Evolutionary conservation across 2,329 filamentous ascomycete genomes (phyloP), one percentile per base, ranked within the genome.

Genomic region (Periconia macrospinosa): DNA sequence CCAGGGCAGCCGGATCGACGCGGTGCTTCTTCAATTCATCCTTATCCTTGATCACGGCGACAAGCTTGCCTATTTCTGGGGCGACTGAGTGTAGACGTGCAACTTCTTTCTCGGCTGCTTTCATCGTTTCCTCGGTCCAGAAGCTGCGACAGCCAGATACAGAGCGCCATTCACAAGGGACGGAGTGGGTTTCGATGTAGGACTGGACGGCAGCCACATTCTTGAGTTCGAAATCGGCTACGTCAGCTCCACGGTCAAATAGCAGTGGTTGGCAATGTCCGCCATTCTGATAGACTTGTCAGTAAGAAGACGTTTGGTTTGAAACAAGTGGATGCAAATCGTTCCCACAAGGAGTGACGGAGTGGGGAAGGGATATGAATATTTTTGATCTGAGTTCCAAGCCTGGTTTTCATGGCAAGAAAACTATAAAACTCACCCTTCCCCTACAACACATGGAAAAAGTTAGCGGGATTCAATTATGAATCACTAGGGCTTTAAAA

Each of bases 231-330:
- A 93, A 94, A 19, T 79, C 79, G 1, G 84, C 85, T 40, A 91
- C 81, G 41, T 84, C 80, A 20, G 84, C 78, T n/a, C 76, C 71
- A 18, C 81, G 77, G 17, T 79, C 76, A 74, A 89, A 91, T 47
- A 90, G 77, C 30, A 86, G 73, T 1, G 90, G 89, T 61, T 92
- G 89, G 70, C 89, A 92, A 68, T 93, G 89, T 37, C 79, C 78
- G 41, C 80, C 80, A 61, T 83, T 78, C 76, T 81, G 47, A 8
- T 27, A 8, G 8, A 27, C 8, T 5, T 8, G 23, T 27, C 23
- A 27, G 23, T 27, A 8, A 27, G 23, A 8, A 27, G 23, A 27
- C 8, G 23, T 27, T 8, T 27, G 8, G 23, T 8, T 27, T 27
- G 23, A 27, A 27, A 27, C 23, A 3, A 5, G 23, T 27, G 23